Base-by-base conservation (phyloP, 192 early-diverging fungal genomes). In the Phycomyces blakesleeanus region DNA sequence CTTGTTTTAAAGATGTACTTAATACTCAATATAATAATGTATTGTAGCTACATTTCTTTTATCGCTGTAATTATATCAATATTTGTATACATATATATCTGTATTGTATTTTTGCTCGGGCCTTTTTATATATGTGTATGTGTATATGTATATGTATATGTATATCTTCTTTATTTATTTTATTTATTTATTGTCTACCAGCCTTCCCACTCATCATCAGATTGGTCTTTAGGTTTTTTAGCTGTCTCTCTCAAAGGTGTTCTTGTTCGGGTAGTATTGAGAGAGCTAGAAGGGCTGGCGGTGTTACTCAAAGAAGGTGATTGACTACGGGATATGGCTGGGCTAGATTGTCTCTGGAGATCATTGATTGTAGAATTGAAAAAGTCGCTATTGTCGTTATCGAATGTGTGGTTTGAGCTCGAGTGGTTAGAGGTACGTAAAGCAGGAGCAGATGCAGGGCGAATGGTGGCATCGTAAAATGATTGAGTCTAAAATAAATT, bases 161-260 rank as follows among this genome's bases (percentile, higher is more conserved):
- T n/a, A 7, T 47, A 47, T 34, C 2, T 34, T 2, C 29, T 34
- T 34, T 34, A 18, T 34, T 34, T 34, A 5, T 34, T 34, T 5
- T 34, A 34, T 7, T 5, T 34, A 2, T 34, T 34, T n/a, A 52
- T 41, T 7, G 5, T 16, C 4, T 69, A 74, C 73, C 73, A 75
- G 10, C 68, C 67, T 55, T 54, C 63, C 73, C 73, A 75, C 20
- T 75, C 73, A 55, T 75, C 73, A 61, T 75, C 73, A 38, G 61
- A 70, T 14, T 64, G 63, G 25, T 55, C 51, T 47, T 47, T 47
- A 11, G 44, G 44, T 9, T 66, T 75, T 22, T 65, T 64, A 10
- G 50, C 47, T 9, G 59, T 53, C 27, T 64, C 61, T 55, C 64
- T 67, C 16, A 68, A 39, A 14, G 65, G 61, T n/a, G 72, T 59